These are phyloP conservation scores for Silene vulgaris DNA, from an alignment of 179 eudicot genomes.

Conservation along the genomic window DNA sequence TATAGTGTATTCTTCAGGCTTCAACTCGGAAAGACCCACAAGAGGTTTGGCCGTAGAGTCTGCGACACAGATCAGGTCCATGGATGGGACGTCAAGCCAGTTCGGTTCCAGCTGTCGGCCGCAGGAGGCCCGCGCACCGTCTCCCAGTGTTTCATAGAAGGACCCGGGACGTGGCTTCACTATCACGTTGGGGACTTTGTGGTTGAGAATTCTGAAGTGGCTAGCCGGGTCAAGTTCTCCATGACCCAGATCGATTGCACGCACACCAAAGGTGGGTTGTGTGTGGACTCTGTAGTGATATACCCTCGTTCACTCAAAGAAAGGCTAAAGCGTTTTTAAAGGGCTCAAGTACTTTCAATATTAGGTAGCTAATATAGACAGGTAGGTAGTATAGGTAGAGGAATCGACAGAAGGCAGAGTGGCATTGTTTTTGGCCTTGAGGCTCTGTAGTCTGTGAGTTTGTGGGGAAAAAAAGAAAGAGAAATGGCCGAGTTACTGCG, in stretches of 20 bases:
- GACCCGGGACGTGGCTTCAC: conserved; percentile 65
- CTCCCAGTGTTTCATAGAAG: conserved; percentile 52
- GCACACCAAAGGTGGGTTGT: conserved; percentile 83
- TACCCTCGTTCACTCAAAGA: conserved; percentile 46
- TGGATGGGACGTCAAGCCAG: conserved; percentile 76
- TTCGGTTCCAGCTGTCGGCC: conserved; percentile 58
- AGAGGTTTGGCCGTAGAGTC: conserved; percentile 50
- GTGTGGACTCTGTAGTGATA: conserved; percentile 63
- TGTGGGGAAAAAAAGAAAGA: not conserved
- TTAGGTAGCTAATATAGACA: conserved; percentile 20
- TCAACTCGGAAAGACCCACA: conserved; percentile 50
- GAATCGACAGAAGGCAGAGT: conserved; percentile 19
- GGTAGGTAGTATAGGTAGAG: conserved; percentile 12
- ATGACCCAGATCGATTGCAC: conserved; percentile 91
- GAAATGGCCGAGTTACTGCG: not conserved
- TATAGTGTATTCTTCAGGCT: conserved; percentile 69
- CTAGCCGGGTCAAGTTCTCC: conserved; percentile 52
- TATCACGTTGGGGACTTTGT: conserved; percentile 70
- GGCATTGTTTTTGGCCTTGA: conserved; percentile 33
- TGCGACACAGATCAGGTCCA: conserved; percentile 60
- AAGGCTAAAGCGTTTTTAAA: conserved; percentile 55
- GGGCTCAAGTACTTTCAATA: conserved; percentile 20
- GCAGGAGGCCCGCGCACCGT: conserved; percentile 54
- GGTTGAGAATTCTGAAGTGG: conserved; percentile 34
- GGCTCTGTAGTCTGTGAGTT: conserved; percentile 24